phyloP scores from a whole-genome alignment of 2,329 filamentous ascomycete species.

The Arthrobotrys megalospora region DNA sequence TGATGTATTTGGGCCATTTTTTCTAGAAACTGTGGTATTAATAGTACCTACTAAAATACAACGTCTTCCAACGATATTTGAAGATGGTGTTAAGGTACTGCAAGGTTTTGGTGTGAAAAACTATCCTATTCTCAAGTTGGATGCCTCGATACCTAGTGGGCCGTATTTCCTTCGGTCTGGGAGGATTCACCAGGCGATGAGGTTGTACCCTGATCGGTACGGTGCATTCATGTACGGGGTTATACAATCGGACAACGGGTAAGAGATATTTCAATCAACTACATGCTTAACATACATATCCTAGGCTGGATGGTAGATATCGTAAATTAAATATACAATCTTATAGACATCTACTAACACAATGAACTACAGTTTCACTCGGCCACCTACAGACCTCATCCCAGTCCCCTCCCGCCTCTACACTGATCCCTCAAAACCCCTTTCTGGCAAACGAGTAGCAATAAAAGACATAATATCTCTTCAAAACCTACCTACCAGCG shows the following conservation, averaged over 20 bases:
- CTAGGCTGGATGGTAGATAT: neutral
- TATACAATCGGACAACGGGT: conserved; percentile 29
- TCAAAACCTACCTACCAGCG: conserved; percentile 72
- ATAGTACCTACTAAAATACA: conserved; percentile 15
- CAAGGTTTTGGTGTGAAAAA: conserved; percentile 8
- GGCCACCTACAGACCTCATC: conserved; percentile 40
- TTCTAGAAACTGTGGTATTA: conserved; percentile 30
- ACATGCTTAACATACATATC: neutral
- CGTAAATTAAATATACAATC: neutral
- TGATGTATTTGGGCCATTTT: conserved; percentile 40
- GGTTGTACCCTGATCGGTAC: conserved; percentile 47
- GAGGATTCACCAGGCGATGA: conserved; percentile 30
- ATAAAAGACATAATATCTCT: conserved; percentile 77
- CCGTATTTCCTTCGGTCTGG: conserved; percentile 41
- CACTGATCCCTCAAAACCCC: conserved; percentile 69
- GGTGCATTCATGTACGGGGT: conserved; percentile 51
- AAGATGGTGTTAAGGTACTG: conserved; percentile 3
- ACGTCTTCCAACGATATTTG: neutral
- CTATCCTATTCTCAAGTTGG: neutral
- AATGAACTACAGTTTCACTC: conserved; percentile 28
- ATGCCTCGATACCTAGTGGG: conserved; percentile 13
- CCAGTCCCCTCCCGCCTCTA: conserved; percentile 75
- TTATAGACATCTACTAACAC: neutral
- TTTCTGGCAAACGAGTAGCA: conserved; percentile 75
- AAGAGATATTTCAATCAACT: conserved; percentile 15